These are phyloP conservation scores for Scedosporium aurantiacum DNA, from an alignment of 2,329 filamentous ascomycete genomes.

Conservation along the genomic window DNA sequence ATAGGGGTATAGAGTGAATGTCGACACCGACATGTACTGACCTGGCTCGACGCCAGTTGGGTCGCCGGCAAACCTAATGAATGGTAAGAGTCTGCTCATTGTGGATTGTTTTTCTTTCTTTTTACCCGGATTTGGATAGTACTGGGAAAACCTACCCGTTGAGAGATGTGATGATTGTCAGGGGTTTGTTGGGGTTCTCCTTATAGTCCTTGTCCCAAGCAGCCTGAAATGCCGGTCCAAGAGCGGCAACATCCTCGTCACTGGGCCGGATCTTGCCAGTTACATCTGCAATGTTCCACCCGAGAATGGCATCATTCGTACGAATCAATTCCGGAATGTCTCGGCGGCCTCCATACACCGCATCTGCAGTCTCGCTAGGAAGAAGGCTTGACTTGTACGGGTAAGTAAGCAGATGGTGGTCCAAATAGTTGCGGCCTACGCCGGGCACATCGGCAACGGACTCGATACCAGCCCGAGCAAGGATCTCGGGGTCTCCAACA, in stretches of 20 bases:
- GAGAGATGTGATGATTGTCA: constrained; percentile 32
- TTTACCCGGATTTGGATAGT: neutral
- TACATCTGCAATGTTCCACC: constrained; percentile 49
- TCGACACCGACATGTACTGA: constrained; percentile 42
- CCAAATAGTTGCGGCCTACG: constrained; percentile 43
- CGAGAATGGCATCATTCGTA: constrained; percentile 36
- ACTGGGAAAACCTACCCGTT: neutral
- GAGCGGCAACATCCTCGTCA: constrained; percentile 35
- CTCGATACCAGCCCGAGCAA: constrained; percentile 32
- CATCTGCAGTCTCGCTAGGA: constrained; percentile 32
- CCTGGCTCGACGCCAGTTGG: constrained; percentile 21
- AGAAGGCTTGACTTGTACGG: constrained; percentile 30
- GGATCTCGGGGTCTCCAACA: constrained; percentile 28
- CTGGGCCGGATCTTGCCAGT: constrained; percentile 44
- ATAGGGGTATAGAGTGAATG: constrained; percentile 48
- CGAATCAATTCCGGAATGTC: constrained; percentile 32
- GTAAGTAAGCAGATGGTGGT: constrained; percentile 32
- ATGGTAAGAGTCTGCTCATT: no score
- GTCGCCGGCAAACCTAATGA: constrained; percentile 28
- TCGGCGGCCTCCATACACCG: constrained; percentile 35
- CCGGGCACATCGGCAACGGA: constrained; percentile 47
- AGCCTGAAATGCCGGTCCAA: constrained; percentile 40
- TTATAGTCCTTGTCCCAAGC: constrained; percentile 46
- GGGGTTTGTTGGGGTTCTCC: constrained; percentile 28
- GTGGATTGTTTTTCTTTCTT: neutral